phyloP scores from a whole-genome alignment of 2,329 filamentous ascomycete species.

The Pestalotiopsis sp. region DNA sequence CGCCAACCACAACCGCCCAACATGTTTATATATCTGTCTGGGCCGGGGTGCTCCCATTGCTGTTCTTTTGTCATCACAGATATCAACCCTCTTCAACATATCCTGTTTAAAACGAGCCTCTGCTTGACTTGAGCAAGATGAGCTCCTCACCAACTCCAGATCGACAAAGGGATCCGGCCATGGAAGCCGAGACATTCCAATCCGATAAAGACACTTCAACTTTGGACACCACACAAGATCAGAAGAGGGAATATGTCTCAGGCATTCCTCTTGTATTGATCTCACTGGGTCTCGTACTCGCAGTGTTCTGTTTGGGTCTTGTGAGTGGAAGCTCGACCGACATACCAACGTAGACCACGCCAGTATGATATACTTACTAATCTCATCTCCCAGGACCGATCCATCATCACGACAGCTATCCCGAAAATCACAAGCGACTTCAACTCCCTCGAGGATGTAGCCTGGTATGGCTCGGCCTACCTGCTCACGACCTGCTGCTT shows the following conservation, averaged over 20 bases:
- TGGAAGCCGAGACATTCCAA: background rate
- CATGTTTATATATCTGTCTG: too few species aligned
- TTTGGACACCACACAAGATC: background rate
- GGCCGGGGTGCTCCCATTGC: too few species aligned
- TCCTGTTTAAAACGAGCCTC: background rate
- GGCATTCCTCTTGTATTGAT: background rate
- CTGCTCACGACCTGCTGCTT: conserved; percentile 19
- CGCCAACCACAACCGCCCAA: too few species aligned
- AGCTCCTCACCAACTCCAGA: background rate
- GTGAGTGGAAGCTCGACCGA: background rate
- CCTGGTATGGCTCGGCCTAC: conserved; percentile 31
- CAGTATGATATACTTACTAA: background rate
- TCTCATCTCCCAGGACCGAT: background rate
- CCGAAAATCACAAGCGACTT: conserved; percentile 31
- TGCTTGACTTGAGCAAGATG: background rate
- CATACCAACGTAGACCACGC: background rate
- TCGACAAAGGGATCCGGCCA: background rate
- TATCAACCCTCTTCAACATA: background rate
- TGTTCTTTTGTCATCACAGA: too few species aligned
- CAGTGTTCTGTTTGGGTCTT: background rate
- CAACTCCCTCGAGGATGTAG: conserved; percentile 27
- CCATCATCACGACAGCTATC: conserved; percentile 18
- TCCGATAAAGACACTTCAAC: background rate
- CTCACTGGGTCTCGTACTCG: background rate
- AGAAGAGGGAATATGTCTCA: background rate